Conservation (phyloP, 441 rosid species). For the Aleurites moluccanus region DNA sequence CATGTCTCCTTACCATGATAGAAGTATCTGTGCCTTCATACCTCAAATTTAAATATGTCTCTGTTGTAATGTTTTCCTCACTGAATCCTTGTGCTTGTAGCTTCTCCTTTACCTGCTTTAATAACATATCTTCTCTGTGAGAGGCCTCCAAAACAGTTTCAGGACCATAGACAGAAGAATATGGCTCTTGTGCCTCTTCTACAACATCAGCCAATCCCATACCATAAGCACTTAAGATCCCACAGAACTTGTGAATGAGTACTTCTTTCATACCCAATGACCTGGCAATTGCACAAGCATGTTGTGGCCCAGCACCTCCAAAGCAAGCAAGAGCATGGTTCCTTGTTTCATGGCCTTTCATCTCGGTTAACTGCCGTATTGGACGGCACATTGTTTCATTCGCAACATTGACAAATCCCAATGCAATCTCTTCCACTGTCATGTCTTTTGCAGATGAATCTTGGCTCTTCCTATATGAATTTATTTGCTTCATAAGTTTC, state of each 20-base stretch:
- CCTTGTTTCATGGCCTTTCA: conserved; percentile 96
- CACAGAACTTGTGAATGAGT: conserved; percentile 82
- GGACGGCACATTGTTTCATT: conserved; percentile 99
- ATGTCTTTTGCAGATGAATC: conserved; percentile 72
- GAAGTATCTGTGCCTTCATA: conserved; percentile 94
- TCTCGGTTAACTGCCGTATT: conserved; percentile 88
- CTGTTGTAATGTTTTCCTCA: conserved; percentile 60
- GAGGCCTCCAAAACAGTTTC: conserved; percentile 66
- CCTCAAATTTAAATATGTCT: conserved; percentile 79
- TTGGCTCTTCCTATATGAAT: conserved; percentile 73
- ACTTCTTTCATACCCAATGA: conserved; percentile 93
- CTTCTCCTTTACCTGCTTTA: conserved; percentile 58
- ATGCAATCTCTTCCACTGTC: conserved; percentile 84
- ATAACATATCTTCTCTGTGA: conserved; percentile 52
- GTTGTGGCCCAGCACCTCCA: conserved; percentile 99
- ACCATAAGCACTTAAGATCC: conserved; percentile 93
- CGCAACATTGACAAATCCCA: conserved; percentile 91
- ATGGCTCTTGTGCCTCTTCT: conserved; percentile 95
- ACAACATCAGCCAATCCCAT: conserved; percentile 99
- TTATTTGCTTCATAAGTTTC: conserved; percentile 73
- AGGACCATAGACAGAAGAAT: conserved; percentile 72
- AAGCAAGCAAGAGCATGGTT: conserved; percentile 95
- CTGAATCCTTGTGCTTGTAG: conserved; percentile 75
- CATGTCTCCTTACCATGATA: conserved; percentile 76
- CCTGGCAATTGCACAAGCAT: conserved; percentile 94